Evolutionary conservation across 2,329 filamentous ascomycete species (phyloP), one percentile per base, ranked within the genome.

Genomic region (Colletotrichum melonis): DNA sequence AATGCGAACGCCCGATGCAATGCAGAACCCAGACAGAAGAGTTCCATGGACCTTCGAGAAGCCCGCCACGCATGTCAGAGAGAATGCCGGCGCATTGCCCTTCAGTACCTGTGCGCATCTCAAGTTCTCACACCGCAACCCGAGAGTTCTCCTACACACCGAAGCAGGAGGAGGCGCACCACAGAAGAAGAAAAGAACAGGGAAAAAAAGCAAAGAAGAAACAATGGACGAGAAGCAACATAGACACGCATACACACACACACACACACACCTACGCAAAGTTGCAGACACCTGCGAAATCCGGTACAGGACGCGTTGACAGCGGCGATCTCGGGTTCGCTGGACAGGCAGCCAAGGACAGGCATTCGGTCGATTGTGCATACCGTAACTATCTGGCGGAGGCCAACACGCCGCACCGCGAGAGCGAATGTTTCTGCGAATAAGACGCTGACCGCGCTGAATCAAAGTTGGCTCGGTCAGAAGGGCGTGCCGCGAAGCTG

Each of bases 391-490:
- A 38, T 55, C 35, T 35, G 28, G 19, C 49, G 22, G 24, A 30
- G 9, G 22, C 8, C 56, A 56, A 28, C 46, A 38, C 55, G 26
- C 56, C 11, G 30, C 32, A 32, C 28, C 30, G 28, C 32, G 63
- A 62, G 63, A 62, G 63, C 68, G 56, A 71, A 14, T 60, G 32
- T 62, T 62, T 62, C 42, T 60, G 63, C 63, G 56, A 67, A 46
- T 52, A 38, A 42, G 38, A 42, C 22, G 46, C 62, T 55, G 46
- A 59, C 56, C 19, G 30, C 26, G 30, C 46, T 28, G 32, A 46
- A 67, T 24, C 54, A 46, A 38, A 54, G 56, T 22, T 28, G 52
- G 46, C 63, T 71, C 26, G 32, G 63, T 49, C 35, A 46, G 38
- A 35, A 55, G 56, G 46, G 32, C 22, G 55, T 62, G 55, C 35